A percentile compares a stretch with the other conserved stretches of the same genome.
Evolutionary conservation across 352 stramenopile genomes (phyloP).

Genomic region (Globisporangium splendens): DNA sequence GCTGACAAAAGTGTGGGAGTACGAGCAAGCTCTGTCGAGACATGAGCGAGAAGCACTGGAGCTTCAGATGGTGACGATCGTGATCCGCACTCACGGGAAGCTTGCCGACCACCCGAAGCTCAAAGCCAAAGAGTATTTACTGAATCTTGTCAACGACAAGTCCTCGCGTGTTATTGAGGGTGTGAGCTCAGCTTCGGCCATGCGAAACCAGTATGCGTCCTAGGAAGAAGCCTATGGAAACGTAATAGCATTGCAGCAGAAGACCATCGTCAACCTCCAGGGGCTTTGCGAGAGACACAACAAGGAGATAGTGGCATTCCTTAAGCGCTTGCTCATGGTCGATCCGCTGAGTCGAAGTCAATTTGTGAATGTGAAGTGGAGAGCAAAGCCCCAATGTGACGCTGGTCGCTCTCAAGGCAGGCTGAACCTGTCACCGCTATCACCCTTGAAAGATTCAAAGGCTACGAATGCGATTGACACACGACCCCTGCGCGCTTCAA

Average conservation of each 20-base stretch:
- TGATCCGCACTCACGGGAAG: constrained; percentile 51
- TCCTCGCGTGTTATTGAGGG: constrained; percentile 6
- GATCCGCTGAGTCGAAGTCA: constrained; percentile 31
- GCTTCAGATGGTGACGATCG: constrained; percentile 62
- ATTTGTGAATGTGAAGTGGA: constrained; percentile 14
- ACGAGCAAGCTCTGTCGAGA: constrained; percentile 32
- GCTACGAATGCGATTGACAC: neutral
- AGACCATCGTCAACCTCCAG: constrained; percentile 59
- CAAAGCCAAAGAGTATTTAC: constrained; percentile 65
- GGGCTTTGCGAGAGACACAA: constrained; percentile 49
- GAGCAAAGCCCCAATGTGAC: neutral
- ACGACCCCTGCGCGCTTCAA: neutral
- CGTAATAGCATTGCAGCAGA: constrained; percentile 74
- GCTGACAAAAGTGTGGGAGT: constrained; percentile 48
- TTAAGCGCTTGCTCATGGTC: constrained; percentile 53
- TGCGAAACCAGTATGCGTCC: constrained; percentile 26
- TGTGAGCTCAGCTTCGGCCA: constrained; percentile 18
- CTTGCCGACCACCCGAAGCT: constrained; percentile 53
- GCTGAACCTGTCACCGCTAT: neutral
- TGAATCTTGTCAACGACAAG: constrained; percentile 43
- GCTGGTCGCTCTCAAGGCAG: neutral
- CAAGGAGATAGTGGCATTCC: constrained; percentile 34
- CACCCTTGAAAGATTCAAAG: neutral
- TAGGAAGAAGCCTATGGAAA: constrained; percentile 79
- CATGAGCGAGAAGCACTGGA: constrained; percentile 35